phyloP scores from a whole-genome alignment of 352 stramenopile species.

The Phytopythium litorale region DNA sequence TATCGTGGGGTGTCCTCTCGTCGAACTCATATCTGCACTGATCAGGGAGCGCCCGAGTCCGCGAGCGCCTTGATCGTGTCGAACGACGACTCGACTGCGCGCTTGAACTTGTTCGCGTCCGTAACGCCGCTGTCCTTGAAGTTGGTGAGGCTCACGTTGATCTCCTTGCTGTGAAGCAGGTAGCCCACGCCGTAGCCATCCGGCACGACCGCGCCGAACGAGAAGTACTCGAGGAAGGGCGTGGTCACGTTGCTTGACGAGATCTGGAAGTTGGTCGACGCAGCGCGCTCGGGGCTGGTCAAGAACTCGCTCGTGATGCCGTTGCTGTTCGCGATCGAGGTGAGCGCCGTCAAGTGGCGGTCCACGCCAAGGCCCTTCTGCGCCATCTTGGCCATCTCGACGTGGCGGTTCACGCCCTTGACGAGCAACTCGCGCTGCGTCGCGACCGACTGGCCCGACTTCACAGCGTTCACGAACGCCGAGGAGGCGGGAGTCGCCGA shows the following conservation, averaged over 20 bases:
- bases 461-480: constrained; percentile 64
- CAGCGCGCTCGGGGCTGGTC: constrained; percentile 62
- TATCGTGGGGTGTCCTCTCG: background rate
- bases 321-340: constrained; percentile 61
- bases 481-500: constrained; percentile 71
- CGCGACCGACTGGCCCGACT: constrained; percentile 27
- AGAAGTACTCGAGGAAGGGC: constrained; percentile 89
- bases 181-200: constrained; percentile 91
- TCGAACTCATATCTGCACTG: background rate
- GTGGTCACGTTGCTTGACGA: constrained; percentile 90
- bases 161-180: constrained; percentile 76
- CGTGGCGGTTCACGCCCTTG: constrained; percentile 74
- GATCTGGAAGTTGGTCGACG: constrained; percentile 86
- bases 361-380: constrained; percentile 85
- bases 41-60: constrained; percentile 40
- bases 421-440: constrained; percentile 67
- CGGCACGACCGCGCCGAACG: constrained; percentile 84
- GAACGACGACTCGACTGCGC: constrained; percentile 52
- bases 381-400: constrained; percentile 88
- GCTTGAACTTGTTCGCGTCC: constrained; percentile 67
- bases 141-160: constrained; percentile 87
- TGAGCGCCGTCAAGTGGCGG: constrained; percentile 81
- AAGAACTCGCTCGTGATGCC: constrained; percentile 76
- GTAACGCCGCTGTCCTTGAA: constrained; percentile 76
- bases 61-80: constrained; percentile 79